These are phyloP conservation scores for Alternaria brassicicola DNA, from an alignment of 2,329 filamentous ascomycete genomes.

Conservation along the genomic window DNA sequence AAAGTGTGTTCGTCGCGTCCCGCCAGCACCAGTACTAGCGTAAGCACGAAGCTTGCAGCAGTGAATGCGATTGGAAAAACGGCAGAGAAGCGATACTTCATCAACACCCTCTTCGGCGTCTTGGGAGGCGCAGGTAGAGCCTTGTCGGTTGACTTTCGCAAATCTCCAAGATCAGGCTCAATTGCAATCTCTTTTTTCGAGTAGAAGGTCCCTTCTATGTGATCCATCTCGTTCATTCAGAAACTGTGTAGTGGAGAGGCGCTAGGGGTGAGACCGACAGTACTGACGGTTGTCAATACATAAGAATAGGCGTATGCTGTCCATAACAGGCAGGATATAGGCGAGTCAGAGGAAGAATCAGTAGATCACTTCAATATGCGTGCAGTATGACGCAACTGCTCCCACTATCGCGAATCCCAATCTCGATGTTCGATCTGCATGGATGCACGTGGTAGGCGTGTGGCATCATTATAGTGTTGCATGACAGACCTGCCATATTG, in stretches of 20 bases:
- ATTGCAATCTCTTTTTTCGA: conserved; percentile 18
- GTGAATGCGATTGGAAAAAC: conserved; percentile 19
- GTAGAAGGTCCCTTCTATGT: conserved; percentile 9
- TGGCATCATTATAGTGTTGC: conserved; percentile 1
- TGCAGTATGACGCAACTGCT: conserved; percentile 6
- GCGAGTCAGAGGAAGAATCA: not conserved
- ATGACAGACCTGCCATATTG: not conserved
- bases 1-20: conserved; percentile 18
- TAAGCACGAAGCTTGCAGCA: conserved; percentile 22
- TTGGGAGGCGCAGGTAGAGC: conserved; percentile 25
- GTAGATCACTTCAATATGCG: not conserved
- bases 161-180: conserved; percentile 31
- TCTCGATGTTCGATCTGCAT: conserved; percentile 1
- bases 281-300: not conserved
- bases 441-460: conserved; percentile 8
- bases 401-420: not conserved
- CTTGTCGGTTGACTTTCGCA: conserved; percentile 26
- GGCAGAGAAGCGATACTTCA: conserved; percentile 30
- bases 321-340: not conserved
- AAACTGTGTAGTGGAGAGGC: not conserved
- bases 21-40: conserved; percentile 25
- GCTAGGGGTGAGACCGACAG: not conserved
- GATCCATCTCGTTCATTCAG: not conserved
- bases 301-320: not conserved
- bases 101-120: conserved; percentile 27